phyloP scores from a whole-genome alignment of 306 rosid species.

The Gleditsia sinensis region DNA sequence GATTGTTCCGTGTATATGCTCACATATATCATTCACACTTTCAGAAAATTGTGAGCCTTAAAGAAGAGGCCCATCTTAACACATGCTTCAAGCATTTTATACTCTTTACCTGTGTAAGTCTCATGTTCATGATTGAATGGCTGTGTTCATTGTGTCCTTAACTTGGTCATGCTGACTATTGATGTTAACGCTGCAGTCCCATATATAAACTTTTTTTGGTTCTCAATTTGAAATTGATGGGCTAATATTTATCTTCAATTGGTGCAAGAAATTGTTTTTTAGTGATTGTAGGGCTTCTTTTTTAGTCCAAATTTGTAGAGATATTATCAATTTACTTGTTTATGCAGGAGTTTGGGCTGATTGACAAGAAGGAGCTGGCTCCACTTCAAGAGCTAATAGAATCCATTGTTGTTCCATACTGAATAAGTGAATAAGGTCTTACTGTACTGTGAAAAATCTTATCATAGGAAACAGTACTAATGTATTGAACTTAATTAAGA shows the following conservation, averaged over 20 bases:
- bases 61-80: constrained; percentile 98
- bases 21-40: constrained; percentile 97
- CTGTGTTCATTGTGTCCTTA: not conserved
- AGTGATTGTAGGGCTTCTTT: not conserved
- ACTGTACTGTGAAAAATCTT: not conserved
- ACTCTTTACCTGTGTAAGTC: constrained; percentile 92
- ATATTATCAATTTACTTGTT: not conserved
- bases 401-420: constrained; percentile 73
- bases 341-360: constrained; percentile 88
- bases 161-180: not conserved
- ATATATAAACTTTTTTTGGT: too few species aligned
- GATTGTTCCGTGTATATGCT: constrained; percentile 94
- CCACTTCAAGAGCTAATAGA: constrained; percentile 98
- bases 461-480: not conserved
- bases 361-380: constrained; percentile 97
- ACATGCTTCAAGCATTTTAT: constrained; percentile 99
- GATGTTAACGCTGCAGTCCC: not conserved
- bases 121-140: not conserved
- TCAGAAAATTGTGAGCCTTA: constrained; percentile 96
- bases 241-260: not conserved
- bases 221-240: not conserved
- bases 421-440: constrained; percentile 15
- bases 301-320: not conserved
- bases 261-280: not conserved
- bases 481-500: constrained; percentile 7